A percentile compares a stretch with the other conserved stretches of the same genome.
Evolutionary conservation across 306 rosid species (phyloP).

Genomic region (Arachis hypogaea): DNA sequence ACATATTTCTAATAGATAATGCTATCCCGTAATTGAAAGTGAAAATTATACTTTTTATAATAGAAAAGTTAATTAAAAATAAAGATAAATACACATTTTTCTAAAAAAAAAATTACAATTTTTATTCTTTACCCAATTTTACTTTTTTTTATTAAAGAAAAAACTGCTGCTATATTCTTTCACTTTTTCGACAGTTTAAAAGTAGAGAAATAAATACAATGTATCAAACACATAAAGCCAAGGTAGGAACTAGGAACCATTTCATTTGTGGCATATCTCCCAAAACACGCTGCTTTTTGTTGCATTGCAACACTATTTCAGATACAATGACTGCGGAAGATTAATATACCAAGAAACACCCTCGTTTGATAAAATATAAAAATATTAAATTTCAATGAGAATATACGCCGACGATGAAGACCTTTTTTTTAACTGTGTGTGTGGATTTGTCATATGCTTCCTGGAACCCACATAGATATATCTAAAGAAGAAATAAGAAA

Average conservation of each 20-base stretch:
- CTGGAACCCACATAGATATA: background rate
- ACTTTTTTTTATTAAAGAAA: too few species aligned
- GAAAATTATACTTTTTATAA: too few species aligned
- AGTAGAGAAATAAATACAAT: constrained; percentile 23
- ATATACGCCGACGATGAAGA: constrained; percentile 25
- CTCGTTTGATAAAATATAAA: background rate
- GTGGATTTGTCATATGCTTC: constrained; percentile 18
- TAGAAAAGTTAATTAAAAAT: too few species aligned
- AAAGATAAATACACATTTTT: too few species aligned
- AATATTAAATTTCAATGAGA: background rate
- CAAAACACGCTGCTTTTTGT: constrained; percentile 30
- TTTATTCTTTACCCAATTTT: too few species aligned
- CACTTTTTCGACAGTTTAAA: constrained; percentile 19
- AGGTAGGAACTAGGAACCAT: constrained; percentile 36
- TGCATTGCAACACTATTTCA: constrained; percentile 10
- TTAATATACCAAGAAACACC: background rate
- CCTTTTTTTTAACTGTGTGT: constrained; percentile 20
- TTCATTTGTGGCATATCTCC: constrained; percentile 1
- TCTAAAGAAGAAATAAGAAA: background rate
- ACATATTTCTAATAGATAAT: too few species aligned
- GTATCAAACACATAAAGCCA: constrained; percentile 36
- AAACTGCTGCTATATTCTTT: background rate
- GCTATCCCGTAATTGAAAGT: too few species aligned
- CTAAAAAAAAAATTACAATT: too few species aligned
- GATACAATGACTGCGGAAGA: constrained; percentile 24